phyloP scores from a whole-genome alignment of 352 stramenopile species.

The Globisporangium iwayamae region DNA sequence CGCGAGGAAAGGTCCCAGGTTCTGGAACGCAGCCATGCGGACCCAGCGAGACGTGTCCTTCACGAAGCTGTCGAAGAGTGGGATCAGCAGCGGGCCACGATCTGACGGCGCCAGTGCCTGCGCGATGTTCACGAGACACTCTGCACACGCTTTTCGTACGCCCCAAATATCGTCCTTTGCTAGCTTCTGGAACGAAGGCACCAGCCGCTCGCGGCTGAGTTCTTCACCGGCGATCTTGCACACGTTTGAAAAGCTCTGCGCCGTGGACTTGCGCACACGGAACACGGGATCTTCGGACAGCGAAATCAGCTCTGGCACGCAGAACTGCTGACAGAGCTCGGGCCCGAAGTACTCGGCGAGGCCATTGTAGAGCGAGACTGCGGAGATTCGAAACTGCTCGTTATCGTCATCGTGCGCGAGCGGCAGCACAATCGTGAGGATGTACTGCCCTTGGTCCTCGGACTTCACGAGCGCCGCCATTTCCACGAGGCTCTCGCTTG shows the following conservation, averaged over 20 bases:
- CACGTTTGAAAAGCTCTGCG: conserved; percentile 89
- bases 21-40: conserved; percentile 93
- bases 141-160: conserved; percentile 91
- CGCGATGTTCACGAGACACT: conserved; percentile 87
- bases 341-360: conserved; percentile 82
- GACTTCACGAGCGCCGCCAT: conserved; percentile 79
- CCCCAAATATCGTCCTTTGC: conserved; percentile 94
- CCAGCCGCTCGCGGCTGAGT: conserved; percentile 77
- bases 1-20: conserved; percentile 64
- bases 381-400: conserved; percentile 92
- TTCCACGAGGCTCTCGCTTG: conserved; percentile 85
- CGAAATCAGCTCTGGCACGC: conserved; percentile 90
- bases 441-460: conserved; percentile 87
- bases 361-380: conserved; percentile 90
- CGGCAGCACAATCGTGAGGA: conserved; percentile 91
- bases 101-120: conserved; percentile 73
- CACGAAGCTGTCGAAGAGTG: conserved; percentile 87
- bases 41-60: conserved; percentile 92
- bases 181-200: conserved; percentile 89
- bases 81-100: conserved; percentile 79
- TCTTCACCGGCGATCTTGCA: conserved; percentile 75
- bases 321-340: conserved; percentile 92
- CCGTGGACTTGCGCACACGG: conserved; percentile 89
- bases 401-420: conserved; percentile 90
- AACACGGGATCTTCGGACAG: conserved; percentile 91